phyloP scores from a whole-genome alignment of 495 filamentous ascomycete genomes.

The Lasiosphaeria ovina region DNA sequence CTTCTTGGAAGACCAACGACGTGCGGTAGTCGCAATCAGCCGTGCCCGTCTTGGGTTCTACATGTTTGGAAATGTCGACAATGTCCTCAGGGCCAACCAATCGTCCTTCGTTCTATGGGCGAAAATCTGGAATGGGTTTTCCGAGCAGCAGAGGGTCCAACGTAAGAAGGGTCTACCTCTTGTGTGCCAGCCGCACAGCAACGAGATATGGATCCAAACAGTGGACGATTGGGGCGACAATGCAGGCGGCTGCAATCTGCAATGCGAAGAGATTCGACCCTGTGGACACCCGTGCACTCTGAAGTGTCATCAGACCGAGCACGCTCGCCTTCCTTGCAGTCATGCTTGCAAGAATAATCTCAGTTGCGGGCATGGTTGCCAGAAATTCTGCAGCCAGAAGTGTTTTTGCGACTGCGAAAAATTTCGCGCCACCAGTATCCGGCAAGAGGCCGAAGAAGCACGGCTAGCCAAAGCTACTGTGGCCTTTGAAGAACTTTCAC shows the following conservation, averaged over 20 bases:
- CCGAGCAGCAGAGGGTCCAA: constrained; percentile 23
- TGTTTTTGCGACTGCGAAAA: constrained; percentile 37
- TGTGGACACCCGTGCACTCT: constrained; percentile 46
- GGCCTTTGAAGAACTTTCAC: constrained; percentile 3
- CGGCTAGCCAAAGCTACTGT: not conserved
- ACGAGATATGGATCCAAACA: constrained; percentile 36
- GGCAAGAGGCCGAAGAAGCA: not conserved
- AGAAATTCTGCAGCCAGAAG: constrained; percentile 36
- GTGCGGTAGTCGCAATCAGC: constrained; percentile 85
- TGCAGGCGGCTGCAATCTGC: constrained; percentile 57
- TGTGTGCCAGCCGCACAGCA: constrained; percentile 40
- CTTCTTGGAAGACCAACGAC: constrained; percentile 72
- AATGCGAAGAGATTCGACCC: constrained; percentile 44
- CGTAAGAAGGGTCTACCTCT: constrained; percentile 34
- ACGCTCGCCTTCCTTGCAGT: constrained; percentile 62
- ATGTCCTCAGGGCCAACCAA: constrained; percentile 41
- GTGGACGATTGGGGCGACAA: constrained; percentile 53
- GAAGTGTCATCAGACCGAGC: constrained; percentile 53
- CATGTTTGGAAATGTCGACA: constrained; percentile 74
- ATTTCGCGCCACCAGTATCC: constrained; percentile 13
- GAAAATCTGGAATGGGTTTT: constrained; percentile 34
- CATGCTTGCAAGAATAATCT: constrained; percentile 57
- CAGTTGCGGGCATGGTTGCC: constrained; percentile 62
- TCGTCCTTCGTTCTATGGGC: constrained; percentile 42
- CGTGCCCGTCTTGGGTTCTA: constrained; percentile 84